phyloP scores from a whole-genome alignment of 1,284 basidiomycete species.

The Fistulinella cinereoalba region DNA sequence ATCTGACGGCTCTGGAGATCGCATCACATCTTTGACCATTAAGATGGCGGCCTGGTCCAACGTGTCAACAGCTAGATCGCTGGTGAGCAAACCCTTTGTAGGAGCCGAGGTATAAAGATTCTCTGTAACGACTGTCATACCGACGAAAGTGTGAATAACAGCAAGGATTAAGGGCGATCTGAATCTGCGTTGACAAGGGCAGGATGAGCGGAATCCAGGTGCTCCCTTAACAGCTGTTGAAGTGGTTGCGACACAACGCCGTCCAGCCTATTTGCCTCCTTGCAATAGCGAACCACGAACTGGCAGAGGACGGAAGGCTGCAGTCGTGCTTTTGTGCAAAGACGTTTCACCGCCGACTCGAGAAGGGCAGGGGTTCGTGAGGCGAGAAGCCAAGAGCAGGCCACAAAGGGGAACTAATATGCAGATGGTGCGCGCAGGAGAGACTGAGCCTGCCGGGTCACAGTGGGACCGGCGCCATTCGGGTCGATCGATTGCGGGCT shows the following conservation, averaged over 20 bases:
- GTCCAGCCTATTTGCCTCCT: conserved; percentile 53
- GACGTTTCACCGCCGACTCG: conserved; percentile 26
- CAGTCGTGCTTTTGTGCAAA: conserved; percentile 28
- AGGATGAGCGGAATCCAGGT: conserved; percentile 39
- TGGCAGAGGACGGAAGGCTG: conserved; percentile 34
- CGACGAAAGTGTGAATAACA: conserved; percentile 30
- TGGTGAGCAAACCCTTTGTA: conserved; percentile 28
- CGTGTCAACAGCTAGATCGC: conserved; percentile 27
- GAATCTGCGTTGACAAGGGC: conserved; percentile 34
- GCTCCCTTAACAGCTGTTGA: conserved; percentile 36
- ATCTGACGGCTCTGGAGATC: not conserved
- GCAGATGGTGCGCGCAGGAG: too few relatives aligned
- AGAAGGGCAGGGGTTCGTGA: conserved; percentile 51
- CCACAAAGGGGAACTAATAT: too few relatives aligned
- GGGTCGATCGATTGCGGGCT: too few relatives aligned
- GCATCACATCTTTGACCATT: too few relatives aligned
- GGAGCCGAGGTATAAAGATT: conserved; percentile 32
- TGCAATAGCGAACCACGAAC: conserved; percentile 46
- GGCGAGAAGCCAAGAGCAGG: too few relatives aligned
- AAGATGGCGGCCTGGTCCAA: too few relatives aligned
- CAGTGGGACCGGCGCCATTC: too few relatives aligned
- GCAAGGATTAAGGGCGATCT: conserved; percentile 16
- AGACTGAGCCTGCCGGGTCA: too few relatives aligned
- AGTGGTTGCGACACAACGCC: conserved; percentile 34
- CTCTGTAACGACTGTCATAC: conserved; percentile 32